A percentile compares a stretch with the other conserved stretches of the same genome.
phyloP scores from a whole-genome alignment of 768 basidiomycete species.

The Punctularia strigosozonata region DNA sequence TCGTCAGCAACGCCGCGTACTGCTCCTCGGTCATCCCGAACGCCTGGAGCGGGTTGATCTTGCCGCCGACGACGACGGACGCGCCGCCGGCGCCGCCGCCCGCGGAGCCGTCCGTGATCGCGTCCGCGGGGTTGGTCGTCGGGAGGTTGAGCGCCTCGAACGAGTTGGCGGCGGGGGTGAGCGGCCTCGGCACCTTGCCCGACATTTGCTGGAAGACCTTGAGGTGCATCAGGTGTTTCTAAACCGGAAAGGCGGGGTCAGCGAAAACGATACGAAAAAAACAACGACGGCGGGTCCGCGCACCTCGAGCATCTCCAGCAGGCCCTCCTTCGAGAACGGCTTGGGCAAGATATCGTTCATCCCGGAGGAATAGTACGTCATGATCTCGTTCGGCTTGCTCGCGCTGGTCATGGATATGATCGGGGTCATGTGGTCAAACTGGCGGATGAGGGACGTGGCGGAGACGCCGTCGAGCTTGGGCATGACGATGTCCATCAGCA shows the following conservation, averaged over 20 bases:
- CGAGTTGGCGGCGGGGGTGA: slow-evolving; percentile 42
- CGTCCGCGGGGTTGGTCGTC: slow-evolving; percentile 11
- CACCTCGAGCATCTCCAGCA: slow-evolving; percentile 89
- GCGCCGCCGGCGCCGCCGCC: slow-evolving; percentile 9
- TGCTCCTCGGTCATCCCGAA: slow-evolving; percentile 88
- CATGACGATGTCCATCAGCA: slow-evolving; percentile 98
- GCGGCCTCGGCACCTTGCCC: slow-evolving; percentile 47
- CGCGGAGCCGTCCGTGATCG: slow-evolving; percentile 9
- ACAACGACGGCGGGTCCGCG: slow-evolving; percentile 7
- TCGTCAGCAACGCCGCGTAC: slow-evolving; percentile 69
- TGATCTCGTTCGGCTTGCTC: slow-evolving; percentile 84
- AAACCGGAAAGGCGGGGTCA: slow-evolving; percentile 1
- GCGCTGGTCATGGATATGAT: slow-evolving; percentile 99
- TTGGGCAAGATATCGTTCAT: slow-evolving; percentile 98
- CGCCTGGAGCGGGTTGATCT: slow-evolving; percentile 75
- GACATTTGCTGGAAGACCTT: slow-evolving; percentile 77
- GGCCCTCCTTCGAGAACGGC: slow-evolving; percentile 90
- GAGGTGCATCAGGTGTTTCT: slow-evolving; percentile 84
- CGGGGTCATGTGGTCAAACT: slow-evolving; percentile 91
- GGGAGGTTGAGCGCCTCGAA: slow-evolving; percentile 44
- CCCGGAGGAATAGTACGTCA: slow-evolving; percentile 79
- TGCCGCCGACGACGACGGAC: slow-evolving; percentile 28
- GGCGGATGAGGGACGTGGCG: slow-evolving; percentile 86
- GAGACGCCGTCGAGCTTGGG: slow-evolving; percentile 79
- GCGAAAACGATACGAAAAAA: background rate